Base-by-base conservation (phyloP, 352 stramenopile genomes). In the Saprolegnia diclina region DNA sequence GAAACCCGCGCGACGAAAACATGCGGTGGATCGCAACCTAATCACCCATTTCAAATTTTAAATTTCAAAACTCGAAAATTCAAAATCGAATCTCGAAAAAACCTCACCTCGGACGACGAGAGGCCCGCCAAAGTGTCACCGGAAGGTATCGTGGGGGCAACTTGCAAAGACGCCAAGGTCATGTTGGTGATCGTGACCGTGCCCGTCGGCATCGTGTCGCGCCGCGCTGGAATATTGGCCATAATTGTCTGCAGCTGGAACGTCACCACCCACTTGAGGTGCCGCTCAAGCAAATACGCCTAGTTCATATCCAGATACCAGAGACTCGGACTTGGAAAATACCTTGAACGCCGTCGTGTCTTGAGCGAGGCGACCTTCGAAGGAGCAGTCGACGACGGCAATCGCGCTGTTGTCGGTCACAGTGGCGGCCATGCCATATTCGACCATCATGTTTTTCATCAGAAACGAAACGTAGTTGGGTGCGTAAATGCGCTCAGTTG, bases 301-400 rank as follows among this genome's bases (percentile, higher is more conserved):
- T 66, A 66, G 13, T n/a, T n/a, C 32, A n/a, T 35, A 35, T 32
- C 14, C 14, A 56, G 3, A 26, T 32, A 56, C 3, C 10, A 56
- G n/a, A n/a, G n/a, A n/a, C n/a, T n/a, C n/a, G n/a, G n/a, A 6
- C 29, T 35, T 35, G 29, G 5, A 35, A 35, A 5, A 35, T 40
- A 66, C 57, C 44, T 66, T 66, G 42, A 66, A 54, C n/a, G 48
- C 50, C 9, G 57, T 66, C 57, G 57, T 66, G 57, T 66, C 57
- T 38, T 54, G 37, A 9, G n/a, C 22, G 11, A 32, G 11, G 16
- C 57, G 57, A 11, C 57, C 57, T 55, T 66, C 57, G 21, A 40
- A 66, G 11, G 57, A 66, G 16, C 57, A 66, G 29, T 66, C 57
- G 38, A 66, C 57, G 57, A 66, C 7, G 19, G 50, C 50, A 14